Base-by-base conservation (phyloP, 148 eudicot genomes). In the Chenopodium formosanum region DNA sequence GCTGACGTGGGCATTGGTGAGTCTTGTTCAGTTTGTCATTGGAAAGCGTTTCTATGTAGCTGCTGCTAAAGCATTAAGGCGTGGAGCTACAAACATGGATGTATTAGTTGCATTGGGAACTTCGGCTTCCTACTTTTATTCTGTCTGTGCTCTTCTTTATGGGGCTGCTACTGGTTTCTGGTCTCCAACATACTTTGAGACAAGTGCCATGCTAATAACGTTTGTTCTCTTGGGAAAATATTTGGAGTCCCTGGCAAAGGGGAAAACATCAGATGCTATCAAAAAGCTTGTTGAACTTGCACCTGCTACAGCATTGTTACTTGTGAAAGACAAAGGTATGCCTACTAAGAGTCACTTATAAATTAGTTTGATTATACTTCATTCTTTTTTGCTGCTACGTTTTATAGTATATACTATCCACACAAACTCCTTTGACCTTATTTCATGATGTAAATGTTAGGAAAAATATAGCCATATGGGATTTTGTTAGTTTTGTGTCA, bases 11-110 rank as follows among this genome's bases (percentile, higher is more conserved):
- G 88, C 80, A 46, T 85, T 96, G 79, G 99, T 91, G 74, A 90
- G 90, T 50, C 31, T 92, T 78, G 90, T 96, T 87, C 99, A 96
- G 77, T 96, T 96, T 92, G 95, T 81, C 79, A 78, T 96, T 89
- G 99, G 99, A 40, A 96, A 92, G 83, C 97, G 99, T 74, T 96
- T 96, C 74, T 96, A 96, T 87, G 82, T 96, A 84, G 99, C 95
- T 73, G 97, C 99, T 86, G 88, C 89, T 73, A 91, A 97, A 86
- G 99, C 99, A 27, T 91, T 96, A 64, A 89, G 91, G 86, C 92
- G 94, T 83, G 90, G 98, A 74, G 91, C 99, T 56, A 94, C 99
- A 68, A 96, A 96, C 85, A 96, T 96, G 99, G 99, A 96, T 89
- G 99, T 96, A 79, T 87, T 96, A 82, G 97, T 96, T 86, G 98